Percentiles rank a stretch among this genome's conserved stretches.
Conservation (phyloP, 495 filamentous ascomycete genomes). For the Hypoxylon fragiforme region DNA sequence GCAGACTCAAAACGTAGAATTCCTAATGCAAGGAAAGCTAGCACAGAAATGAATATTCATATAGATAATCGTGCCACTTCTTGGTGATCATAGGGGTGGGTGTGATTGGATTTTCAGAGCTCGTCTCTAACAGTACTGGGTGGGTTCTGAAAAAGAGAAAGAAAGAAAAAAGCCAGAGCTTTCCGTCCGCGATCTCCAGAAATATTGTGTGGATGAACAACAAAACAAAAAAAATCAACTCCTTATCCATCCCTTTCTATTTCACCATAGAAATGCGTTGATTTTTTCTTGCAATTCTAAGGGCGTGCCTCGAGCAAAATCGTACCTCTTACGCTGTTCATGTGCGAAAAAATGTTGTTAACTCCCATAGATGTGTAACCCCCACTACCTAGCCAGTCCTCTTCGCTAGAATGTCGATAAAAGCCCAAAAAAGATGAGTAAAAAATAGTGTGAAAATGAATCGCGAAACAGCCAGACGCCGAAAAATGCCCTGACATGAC, state of each 20-base stretch:
- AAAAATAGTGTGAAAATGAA: constrained; percentile 13
- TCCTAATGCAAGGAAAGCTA: neutral
- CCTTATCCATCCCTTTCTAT: constrained; percentile 21
- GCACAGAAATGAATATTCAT: neutral
- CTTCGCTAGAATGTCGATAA: constrained; percentile 11
- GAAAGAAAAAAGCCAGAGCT: constrained; percentile 9
- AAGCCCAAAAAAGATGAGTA: constrained; percentile 15
- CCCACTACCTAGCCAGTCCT: constrained; percentile 17
- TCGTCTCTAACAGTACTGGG: constrained; percentile 3
- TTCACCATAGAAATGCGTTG: constrained; percentile 19
- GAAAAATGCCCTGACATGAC: constrained; percentile 37
- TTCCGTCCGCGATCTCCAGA: constrained; percentile 19
- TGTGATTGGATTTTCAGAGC: no score
- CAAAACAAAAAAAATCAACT: no score
- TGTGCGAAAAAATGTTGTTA: constrained; percentile 18
- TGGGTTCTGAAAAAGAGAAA: constrained; percentile 3
- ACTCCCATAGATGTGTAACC: constrained; percentile 18
- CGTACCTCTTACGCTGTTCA: constrained; percentile 20
- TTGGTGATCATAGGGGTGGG: neutral
- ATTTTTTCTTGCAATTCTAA: constrained; percentile 13
- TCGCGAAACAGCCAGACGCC: constrained; percentile 36
- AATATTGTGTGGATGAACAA: constrained; percentile 6
- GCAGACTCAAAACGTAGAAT: neutral
- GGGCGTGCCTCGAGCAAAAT: constrained; percentile 16
- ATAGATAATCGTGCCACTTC: neutral